Conservation (phyloP, 1,284 basidiomycete species). For the Malassezia yamatoensis region DNA sequence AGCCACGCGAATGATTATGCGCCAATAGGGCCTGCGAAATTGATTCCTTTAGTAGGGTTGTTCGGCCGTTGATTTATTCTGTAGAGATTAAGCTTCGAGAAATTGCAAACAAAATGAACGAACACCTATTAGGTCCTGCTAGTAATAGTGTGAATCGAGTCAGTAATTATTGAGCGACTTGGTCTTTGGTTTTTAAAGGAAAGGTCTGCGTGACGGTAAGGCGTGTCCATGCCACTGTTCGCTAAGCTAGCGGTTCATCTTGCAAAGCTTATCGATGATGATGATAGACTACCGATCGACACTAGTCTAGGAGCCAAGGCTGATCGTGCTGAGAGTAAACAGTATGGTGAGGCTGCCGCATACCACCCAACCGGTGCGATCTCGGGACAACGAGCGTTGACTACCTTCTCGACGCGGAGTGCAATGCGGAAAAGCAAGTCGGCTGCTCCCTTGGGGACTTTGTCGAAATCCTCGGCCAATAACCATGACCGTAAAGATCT, state of each 20-base stretch:
- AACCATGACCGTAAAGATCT: too few relatives aligned
- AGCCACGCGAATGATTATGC: neutral
- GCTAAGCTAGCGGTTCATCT: slow-evolving; percentile 13
- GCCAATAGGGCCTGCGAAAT: neutral
- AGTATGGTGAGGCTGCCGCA: too few relatives aligned
- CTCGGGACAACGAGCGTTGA: too few relatives aligned
- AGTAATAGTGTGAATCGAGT: neutral
- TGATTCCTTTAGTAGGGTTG: neutral
- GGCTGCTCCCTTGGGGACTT: too few relatives aligned
- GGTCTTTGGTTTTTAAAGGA: too few relatives aligned
- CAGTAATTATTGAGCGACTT: neutral
- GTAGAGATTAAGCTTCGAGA: neutral
- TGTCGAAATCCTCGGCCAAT: too few relatives aligned
- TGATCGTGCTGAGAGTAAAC: too few relatives aligned
- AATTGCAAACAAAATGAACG: neutral
- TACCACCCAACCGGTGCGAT: too few relatives aligned
- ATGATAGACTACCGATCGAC: neutral
- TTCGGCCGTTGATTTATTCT: neutral
- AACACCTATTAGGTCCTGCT: too few relatives aligned
- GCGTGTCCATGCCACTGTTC: slow-evolving; percentile 11
- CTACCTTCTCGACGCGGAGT: too few relatives aligned
- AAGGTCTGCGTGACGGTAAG: neutral
- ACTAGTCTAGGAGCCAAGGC: too few relatives aligned
- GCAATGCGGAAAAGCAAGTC: too few relatives aligned
- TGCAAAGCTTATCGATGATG: neutral